Evolutionary conservation across 495 filamentous ascomycete genomes (phyloP).

Genomic region (Penicillium riverlandense): DNA sequence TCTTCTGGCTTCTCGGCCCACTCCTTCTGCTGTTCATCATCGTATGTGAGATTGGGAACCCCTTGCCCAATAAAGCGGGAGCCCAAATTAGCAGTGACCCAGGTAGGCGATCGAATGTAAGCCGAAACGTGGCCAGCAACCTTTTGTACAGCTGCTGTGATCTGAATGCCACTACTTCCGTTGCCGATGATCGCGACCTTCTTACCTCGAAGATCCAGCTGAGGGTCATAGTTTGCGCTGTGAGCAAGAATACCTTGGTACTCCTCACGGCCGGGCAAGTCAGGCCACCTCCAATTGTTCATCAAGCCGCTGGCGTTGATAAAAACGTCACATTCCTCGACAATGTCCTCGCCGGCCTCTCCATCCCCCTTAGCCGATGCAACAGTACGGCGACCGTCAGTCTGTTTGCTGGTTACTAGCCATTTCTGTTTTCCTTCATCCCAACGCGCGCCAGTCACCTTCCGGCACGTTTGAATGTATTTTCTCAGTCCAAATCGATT

Average conservation of each 20-base stretch:
- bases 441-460: constrained; percentile 1
- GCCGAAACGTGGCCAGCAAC: too few species aligned
- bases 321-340: constrained; percentile 1
- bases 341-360: not conserved
- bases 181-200: constrained; percentile 14
- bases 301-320: constrained; percentile 7
- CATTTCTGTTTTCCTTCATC: constrained; percentile 1
- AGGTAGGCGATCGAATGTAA: too few species aligned
- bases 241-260: constrained; percentile 6
- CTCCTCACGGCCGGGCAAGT: not conserved
- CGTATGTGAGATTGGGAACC: too few species aligned
- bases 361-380: too few species aligned
- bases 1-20: too few species aligned
- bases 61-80: too few species aligned
- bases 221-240: constrained; percentile 11
- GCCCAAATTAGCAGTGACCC: too few species aligned
- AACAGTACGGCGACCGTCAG: not conserved
- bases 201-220: constrained; percentile 1
- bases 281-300: constrained; percentile 7
- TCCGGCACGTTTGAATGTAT: constrained; percentile 1
- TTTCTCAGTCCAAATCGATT: constrained; percentile 1
- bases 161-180: constrained; percentile 11
- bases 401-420: not conserved
- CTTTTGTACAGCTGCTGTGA: constrained; percentile 5
- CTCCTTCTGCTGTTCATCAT: too few species aligned